A percentile compares a stretch with the other conserved stretches of the same genome.
These are phyloP conservation scores for Camellia japonica DNA, from an alignment of 148 eudicot species.

Conservation along the genomic window DNA sequence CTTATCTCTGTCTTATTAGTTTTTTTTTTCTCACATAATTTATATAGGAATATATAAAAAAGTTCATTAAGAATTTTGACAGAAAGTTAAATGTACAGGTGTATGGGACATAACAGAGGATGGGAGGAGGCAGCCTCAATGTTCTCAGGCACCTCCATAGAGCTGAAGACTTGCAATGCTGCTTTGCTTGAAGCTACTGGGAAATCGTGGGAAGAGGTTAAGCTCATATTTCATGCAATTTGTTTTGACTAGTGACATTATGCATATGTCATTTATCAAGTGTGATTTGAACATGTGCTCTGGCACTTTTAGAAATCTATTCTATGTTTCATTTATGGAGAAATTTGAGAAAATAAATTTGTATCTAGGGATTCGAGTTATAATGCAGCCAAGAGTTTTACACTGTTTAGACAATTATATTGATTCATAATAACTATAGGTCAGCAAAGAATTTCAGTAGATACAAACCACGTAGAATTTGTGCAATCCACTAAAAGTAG, in stretches of 20 bases:
- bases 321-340: not conserved
- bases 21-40: not conserved
- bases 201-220: constrained; percentile 94
- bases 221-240: not conserved
- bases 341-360: too few species aligned
- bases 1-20: not conserved
- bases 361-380: not conserved
- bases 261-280: not conserved
- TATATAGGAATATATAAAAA: not conserved
- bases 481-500: not conserved
- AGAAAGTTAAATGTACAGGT: constrained; percentile 41
- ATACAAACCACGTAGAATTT: not conserved
- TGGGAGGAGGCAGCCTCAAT: constrained; percentile 98
- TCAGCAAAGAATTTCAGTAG: not conserved
- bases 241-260: not conserved
- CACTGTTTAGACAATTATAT: too few species aligned
- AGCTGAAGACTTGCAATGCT: constrained; percentile 90
- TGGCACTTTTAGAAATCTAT: not conserved
- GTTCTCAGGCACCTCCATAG: constrained; percentile 62
- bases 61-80: constrained; percentile 1
- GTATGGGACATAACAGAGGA: constrained; percentile 94
- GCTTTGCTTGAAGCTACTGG: constrained; percentile 86
- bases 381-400: not conserved
- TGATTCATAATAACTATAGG: not conserved
- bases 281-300: not conserved